phyloP scores from a whole-genome alignment of 768 basidiomycete genomes.

The Termitomyces eurrhizus region DNA sequence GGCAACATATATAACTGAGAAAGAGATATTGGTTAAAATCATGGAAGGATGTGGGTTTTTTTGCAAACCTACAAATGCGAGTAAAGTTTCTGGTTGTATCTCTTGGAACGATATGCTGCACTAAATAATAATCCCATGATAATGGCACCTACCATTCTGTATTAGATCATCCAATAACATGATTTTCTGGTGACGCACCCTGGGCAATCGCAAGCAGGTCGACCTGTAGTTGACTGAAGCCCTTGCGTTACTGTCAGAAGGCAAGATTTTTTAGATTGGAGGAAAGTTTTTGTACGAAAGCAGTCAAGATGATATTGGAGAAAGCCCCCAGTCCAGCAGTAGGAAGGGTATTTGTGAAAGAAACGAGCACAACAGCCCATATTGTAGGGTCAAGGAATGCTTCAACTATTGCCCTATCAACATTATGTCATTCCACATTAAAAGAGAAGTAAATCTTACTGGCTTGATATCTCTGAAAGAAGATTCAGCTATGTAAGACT shows the following conservation, averaged over 20 bases:
- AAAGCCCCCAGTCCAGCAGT: constrained; percentile 48
- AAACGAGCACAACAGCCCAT: constrained; percentile 42
- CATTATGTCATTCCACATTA: not conserved
- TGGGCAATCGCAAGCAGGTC: constrained; percentile 49
- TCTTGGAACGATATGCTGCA: constrained; percentile 37
- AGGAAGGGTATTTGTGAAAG: constrained; percentile 44
- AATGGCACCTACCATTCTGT: constrained; percentile 22
- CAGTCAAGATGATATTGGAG: constrained; percentile 48
- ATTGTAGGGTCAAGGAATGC: constrained; percentile 42
- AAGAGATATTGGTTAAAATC: not conserved
- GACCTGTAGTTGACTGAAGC: constrained; percentile 45
- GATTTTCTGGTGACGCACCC: constrained; percentile 16
- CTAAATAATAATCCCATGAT: constrained; percentile 43
- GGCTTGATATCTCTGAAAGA: constrained; percentile 26
- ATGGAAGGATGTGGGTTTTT: not conserved
- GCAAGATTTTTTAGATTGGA: not conserved
- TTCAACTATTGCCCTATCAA: constrained; percentile 27
- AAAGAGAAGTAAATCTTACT: constrained; percentile 16
- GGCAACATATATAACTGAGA: constrained; percentile 40
- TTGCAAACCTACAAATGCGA: constrained; percentile 33
- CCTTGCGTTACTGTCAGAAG: constrained; percentile 22
- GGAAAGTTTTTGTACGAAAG: constrained; percentile 28
- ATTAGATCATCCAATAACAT: constrained; percentile 17
- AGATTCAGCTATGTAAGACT: not conserved
- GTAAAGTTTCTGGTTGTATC: constrained; percentile 39